Evolutionary conservation across 768 basidiomycete genomes (phyloP).

Genomic region (Mycena haematopus): DNA sequence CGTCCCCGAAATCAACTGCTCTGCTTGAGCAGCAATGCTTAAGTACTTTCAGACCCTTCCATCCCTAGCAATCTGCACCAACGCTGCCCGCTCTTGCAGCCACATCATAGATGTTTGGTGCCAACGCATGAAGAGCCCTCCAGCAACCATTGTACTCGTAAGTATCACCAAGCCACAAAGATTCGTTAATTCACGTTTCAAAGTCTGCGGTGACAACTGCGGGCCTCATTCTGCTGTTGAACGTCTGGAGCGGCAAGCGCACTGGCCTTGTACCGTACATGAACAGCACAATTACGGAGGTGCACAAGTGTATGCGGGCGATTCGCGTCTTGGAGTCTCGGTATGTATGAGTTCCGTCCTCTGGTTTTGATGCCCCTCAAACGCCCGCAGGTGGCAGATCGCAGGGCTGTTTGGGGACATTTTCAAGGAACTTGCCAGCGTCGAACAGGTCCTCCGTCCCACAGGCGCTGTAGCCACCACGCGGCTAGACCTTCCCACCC

Average conservation of each 20-base stretch:
- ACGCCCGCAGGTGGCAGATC: conserved; percentile 43
- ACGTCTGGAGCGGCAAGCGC: conserved; percentile 69
- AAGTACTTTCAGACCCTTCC: conserved; percentile 45
- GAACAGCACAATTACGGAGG: conserved; percentile 60
- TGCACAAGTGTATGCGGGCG: conserved; percentile 61
- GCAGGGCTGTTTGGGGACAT: conserved; percentile 10
- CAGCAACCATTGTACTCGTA: conserved; percentile 41
- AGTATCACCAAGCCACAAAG: not conserved
- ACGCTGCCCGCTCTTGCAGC: conserved; percentile 78
- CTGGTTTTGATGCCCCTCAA: not conserved
- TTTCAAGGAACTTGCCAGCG: too few species aligned
- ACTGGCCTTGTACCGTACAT: conserved; percentile 54
- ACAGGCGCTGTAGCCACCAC: too few species aligned
- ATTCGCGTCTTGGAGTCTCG: conserved; percentile 48
- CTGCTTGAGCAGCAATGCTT: not conserved
- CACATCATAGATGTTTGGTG: conserved; percentile 68
- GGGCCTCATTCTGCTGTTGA: conserved; percentile 66
- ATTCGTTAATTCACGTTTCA: not conserved
- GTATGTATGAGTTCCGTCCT: conserved; percentile 32
- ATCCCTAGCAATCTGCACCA: conserved; percentile 82
- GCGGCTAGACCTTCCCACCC: not conserved
- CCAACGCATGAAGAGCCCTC: conserved; percentile 37
- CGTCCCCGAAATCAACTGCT: not conserved
- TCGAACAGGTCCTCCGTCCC: too few species aligned
- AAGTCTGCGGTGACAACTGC: conserved; percentile 46